These are phyloP conservation scores for Fusarium piperis DNA, from an alignment of 2,329 filamentous ascomycete genomes.

Conservation along the genomic window DNA sequence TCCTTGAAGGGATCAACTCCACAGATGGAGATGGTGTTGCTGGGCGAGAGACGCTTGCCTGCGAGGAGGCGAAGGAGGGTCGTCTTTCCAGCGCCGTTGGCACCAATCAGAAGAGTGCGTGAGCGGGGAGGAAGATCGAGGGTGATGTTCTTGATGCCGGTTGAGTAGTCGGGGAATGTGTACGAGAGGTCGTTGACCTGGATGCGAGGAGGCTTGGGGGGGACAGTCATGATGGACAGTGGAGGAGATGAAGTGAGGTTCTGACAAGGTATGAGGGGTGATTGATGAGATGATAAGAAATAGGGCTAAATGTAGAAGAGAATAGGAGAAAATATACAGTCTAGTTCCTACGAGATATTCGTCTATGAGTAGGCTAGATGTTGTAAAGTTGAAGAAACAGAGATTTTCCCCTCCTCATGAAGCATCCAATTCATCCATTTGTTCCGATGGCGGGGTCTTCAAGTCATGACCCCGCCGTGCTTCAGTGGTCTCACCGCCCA, in stretches of 20 bases:
- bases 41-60: constrained; percentile 91
- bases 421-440: not conserved
- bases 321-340: not conserved
- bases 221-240: constrained; percentile 40
- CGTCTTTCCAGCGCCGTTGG: constrained; percentile 97
- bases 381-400: not conserved
- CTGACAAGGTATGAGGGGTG: constrained; percentile 3
- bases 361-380: not conserved
- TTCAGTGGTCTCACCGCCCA: constrained; percentile 23
- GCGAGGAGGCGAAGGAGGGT: constrained; percentile 94
- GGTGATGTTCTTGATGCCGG: constrained; percentile 78
- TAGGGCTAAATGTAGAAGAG: not conserved
- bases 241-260: not conserved
- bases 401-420: constrained; percentile 25
- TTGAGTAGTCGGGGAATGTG: constrained; percentile 84
- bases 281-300: not conserved
- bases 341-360: not conserved
- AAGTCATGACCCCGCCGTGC: constrained; percentile 24
- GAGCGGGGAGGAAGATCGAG: constrained; percentile 83
- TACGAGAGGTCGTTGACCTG: constrained; percentile 82
- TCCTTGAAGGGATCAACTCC: constrained; percentile 93
- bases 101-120: constrained; percentile 91
- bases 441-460: constrained; percentile 34
- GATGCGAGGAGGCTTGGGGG: constrained; percentile 66
- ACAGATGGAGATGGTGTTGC: constrained; percentile 76